Evolutionary conservation across 805 yeast genomes (phyloP).

Genomic region (Metschnikowia noctiluminum): DNA sequence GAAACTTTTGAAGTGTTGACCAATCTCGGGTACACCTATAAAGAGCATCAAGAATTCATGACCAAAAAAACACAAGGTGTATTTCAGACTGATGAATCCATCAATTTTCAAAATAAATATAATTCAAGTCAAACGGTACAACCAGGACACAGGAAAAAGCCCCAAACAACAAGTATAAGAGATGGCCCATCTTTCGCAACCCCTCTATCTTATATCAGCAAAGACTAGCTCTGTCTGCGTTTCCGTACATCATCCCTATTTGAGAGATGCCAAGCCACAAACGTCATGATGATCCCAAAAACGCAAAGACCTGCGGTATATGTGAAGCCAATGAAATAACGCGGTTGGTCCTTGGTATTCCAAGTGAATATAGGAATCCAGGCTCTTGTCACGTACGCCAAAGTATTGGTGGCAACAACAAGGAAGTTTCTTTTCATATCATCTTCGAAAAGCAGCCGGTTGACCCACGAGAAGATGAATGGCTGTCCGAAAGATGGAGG

Average conservation of each 20-base stretch:
- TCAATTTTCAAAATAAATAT: no score
- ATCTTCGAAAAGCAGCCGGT: slow-evolving; percentile 41
- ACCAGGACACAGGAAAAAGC: no score
- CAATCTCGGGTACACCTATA: no score
- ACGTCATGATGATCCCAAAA: slow-evolving; percentile 30
- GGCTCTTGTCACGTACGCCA: slow-evolving; percentile 39
- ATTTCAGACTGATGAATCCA: no score
- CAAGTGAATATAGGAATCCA: slow-evolving; percentile 40
- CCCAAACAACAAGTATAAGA: no score
- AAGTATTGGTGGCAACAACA: slow-evolving; percentile 36
- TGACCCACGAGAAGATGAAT: slow-evolving; percentile 54
- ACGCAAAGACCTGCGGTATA: slow-evolving; percentile 31
- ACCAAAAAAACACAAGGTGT: no score
- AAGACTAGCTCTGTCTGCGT: neutral
- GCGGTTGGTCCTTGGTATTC: slow-evolving; percentile 34
- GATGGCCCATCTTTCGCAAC: no score
- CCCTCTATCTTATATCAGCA: neutral
- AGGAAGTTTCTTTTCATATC: slow-evolving; percentile 33
- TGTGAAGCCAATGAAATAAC: slow-evolving; percentile 31
- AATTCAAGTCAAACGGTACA: no score
- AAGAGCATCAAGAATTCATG: no score
- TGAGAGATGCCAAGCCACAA: slow-evolving; percentile 24
- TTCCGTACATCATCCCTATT: slow-evolving; percentile 22
- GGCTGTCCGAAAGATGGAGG: slow-evolving; percentile 56
- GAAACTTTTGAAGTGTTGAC: no score